Percentiles rank a stretch among this genome's conserved stretches.
Evolutionary conservation across 164 flowering plant species (phyloP).

Genomic region (Tetracentron sinense): DNA sequence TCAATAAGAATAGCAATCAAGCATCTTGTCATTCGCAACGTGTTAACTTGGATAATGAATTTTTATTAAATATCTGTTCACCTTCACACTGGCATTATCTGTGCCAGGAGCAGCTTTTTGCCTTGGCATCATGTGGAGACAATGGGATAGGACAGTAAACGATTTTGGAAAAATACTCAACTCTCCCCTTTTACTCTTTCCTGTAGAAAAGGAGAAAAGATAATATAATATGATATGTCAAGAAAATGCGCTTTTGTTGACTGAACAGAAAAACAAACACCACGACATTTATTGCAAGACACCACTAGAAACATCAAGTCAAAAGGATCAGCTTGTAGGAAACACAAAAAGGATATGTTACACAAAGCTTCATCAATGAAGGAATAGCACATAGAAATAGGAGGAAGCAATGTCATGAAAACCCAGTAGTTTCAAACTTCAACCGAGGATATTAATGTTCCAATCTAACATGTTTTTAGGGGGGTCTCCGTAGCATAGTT

Average conservation of each 20-base stretch:
- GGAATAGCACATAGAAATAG: background rate
- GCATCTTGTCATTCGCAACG: background rate
- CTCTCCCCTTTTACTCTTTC: constrained; percentile 90
- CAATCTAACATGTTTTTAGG: no score
- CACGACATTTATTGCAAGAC: background rate
- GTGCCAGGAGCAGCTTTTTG: constrained; percentile 48
- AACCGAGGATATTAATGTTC: no score
- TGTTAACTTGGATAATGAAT: background rate
- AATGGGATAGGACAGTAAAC: constrained; percentile 67
- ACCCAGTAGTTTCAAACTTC: no score
- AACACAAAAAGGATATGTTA: no score
- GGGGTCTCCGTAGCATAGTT: no score
- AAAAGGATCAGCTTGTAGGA: background rate
- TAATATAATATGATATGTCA: background rate
- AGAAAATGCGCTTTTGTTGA: background rate
- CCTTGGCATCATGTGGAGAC: constrained; percentile 96
- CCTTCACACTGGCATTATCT: constrained; percentile 43
- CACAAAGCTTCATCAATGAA: background rate
- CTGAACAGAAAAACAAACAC: background rate
- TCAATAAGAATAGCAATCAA: constrained; percentile 1
- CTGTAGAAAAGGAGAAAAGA: constrained; percentile 28
- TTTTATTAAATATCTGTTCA: constrained; percentile 9
- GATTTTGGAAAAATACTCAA: constrained; percentile 79
- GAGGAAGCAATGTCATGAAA: background rate
- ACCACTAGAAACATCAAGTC: background rate